Evolutionary conservation across 768 basidiomycete genomes (phyloP), one percentile per base, ranked within the genome.

Genomic region (Dioszegia hungarica): DNA sequence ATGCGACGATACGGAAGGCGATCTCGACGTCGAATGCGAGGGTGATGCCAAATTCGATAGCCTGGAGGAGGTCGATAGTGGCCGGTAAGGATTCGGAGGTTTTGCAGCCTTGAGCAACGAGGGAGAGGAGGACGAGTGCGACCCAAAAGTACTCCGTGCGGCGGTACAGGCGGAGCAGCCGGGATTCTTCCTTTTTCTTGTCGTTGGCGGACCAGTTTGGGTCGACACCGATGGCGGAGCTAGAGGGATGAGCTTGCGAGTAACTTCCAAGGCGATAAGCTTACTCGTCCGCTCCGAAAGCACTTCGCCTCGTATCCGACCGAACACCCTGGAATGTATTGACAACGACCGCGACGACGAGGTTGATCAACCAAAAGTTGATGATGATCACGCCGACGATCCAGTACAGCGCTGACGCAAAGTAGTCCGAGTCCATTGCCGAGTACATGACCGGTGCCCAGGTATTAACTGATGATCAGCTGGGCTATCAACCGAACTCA

Each of bases 271-370:
- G 8, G 29, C 34, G 24, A 25, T 14, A 28, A 0, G 67, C 76
- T 45, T 22, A 77, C 79, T 63, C 56, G 11, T 67, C 84, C 28
- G 89, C 89, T 33, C 90, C 91, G 73, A 97, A 98, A 0, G 93
- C 94, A 73, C 89, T 91, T 72, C 86, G 87, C 73, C 85, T 83
- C 2, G 93, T 95, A 67, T 90, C 86, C 3, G 84, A 81, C 33
- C 90, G 80, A 59, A 95, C 95, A 15, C 87, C 88, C 17, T 84
- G 84, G 73, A 98, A 98, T 0, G 89, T 89, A 68, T 90, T 88
- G 27, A 90, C 90, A 61, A 94, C 93, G n/a, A 95, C 91, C 17
- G 93, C 92, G 54, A 95, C 89, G 72, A 93, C 88, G 40, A 95
- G 76, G 72, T 92, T 91, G 80, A 93, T 86, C 56, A 94, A 80